Base-by-base conservation (phyloP, 2,329 filamentous ascomycete species). In the Fusarium equiseti region DNA sequence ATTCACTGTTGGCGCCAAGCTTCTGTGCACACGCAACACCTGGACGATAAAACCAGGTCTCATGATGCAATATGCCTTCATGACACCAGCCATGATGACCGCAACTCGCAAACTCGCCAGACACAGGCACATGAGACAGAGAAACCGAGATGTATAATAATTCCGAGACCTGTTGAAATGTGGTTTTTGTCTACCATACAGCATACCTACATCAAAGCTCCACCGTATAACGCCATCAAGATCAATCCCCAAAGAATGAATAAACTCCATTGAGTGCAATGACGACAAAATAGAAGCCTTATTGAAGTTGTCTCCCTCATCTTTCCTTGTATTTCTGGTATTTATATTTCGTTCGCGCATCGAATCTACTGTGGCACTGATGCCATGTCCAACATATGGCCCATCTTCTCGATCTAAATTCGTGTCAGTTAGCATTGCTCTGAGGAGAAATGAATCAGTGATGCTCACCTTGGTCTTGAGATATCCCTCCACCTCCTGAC, bases 401-500 rank as follows among this genome's bases (percentile, higher is more conserved):
- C 92, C 92, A 96, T 95, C 79, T 94, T 94, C 71, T 93, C 91
- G 70, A 96, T 95, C 92, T 94, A 64, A 22, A 8, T 15, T 6
- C 53, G 70, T 79, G 70, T 79, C 64, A 80, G 75, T 49, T 13
- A 40, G 24, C 3, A 11, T 4, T 24, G 7, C 24, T 24, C 11
- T 22, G 16, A 24, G 10, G 8, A n/a, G 6, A 16, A 4, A 27
- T 12, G 7, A 16, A n/a, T 46, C 22, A 8, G 15, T 20, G 16
- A 18, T 15, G 55, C 58, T 81, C 88, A 95, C 94, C 90, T 99
- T 99, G 5, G 96, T 98, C 79, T 92, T 93, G 69, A 99, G 83
- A 83, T 99, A 99, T 9, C 93, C 94, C 75, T 97, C 94, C 49
- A 98, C 92, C 82, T 99, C 96, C 57, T 90, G 88, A 76, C 95